Base-by-base conservation (phyloP, 2,329 filamentous ascomycete species). In the Diaporthe aspalathi region DNA sequence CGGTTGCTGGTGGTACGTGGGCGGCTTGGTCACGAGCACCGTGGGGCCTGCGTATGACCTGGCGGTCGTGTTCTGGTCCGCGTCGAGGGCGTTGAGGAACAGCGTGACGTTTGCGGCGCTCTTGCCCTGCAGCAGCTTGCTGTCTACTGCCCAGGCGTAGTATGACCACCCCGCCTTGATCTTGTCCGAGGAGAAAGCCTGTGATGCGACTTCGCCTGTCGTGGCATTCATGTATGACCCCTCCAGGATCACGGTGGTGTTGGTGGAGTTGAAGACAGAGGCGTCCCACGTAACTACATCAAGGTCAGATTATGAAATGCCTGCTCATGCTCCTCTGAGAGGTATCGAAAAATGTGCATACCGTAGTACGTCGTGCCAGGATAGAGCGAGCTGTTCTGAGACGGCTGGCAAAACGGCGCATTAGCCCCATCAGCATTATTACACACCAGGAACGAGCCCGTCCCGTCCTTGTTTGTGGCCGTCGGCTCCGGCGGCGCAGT, bases 261-360 rank as follows among this genome's bases (percentile, higher is more conserved):
- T 82, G 69, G 81, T 79, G 60, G 80, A 77, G 75, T 81, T 81
- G 80, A 87, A 89, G 79, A 81, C 86, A 65, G 83, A 79, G 29
- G 87, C 81, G 74, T 90, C 87, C 87, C 88, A 90, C 35, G 86
- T 88, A 68, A 90, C 88, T 89, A 57, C 16, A 29, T 4, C 14
- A 40, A n/a, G 22, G 20, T 38, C 20, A 40, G 38, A 72, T 71
- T 27, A 22, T 70, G 22, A 43, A 22, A 27, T 12, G 22, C 22
- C 47, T 67, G 40, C 50, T 29, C 12, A 38, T 20, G n/a, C 4
- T 38, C 11, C 7, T 65, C 14, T 35, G 12, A 35, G 20, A 1
- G 20, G 7, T 3, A 2, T 17, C 24, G 11, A 22, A 29, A 17
- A 2, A 3, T 27, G 35, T 24, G 74, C 82, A 72, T 76, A 89